Evolutionary conservation across 495 filamentous ascomycete genomes (phyloP).

Genomic region (Neurospora sp.): DNA sequence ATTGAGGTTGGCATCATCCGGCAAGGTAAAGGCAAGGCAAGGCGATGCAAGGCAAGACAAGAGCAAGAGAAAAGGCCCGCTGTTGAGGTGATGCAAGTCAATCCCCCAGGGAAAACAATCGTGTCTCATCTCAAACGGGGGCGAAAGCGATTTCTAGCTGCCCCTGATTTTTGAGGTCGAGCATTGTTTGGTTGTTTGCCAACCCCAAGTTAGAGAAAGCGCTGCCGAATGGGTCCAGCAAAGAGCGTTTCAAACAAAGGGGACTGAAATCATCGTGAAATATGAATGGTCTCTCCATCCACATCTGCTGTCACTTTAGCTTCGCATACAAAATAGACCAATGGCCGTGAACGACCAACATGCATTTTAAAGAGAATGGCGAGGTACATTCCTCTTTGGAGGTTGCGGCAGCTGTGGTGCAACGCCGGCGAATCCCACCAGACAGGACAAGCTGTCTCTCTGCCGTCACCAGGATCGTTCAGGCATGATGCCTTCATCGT

Average conservation of each 20-base stretch:
- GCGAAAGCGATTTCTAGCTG: not conserved
- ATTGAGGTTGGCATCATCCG: not conserved
- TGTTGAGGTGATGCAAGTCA: not conserved
- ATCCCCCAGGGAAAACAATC: not conserved
- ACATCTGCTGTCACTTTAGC: not conserved
- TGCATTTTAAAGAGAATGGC: not conserved
- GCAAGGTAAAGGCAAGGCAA: not conserved
- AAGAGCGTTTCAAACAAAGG: not conserved
- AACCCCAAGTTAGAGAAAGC: not conserved
- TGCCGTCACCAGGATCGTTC: not conserved
- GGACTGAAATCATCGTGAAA: not conserved
- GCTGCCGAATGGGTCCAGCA: not conserved
- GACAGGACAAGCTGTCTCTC: not conserved
- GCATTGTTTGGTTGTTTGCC: not conserved
- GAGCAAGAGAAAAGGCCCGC: not conserved
- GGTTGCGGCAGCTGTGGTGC: not conserved
- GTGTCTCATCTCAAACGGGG: not conserved
- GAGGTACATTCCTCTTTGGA: not conserved
- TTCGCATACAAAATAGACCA: not conserved
- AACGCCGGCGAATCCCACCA: not conserved
- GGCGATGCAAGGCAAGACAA: not conserved
- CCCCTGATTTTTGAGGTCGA: not conserved
- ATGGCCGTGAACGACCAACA: not conserved
- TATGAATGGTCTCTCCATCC: not conserved
- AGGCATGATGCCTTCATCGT: not conserved